Evolutionary conservation across 768 basidiomycete species (phyloP).

Genomic region (Naganishia antarctica): DNA sequence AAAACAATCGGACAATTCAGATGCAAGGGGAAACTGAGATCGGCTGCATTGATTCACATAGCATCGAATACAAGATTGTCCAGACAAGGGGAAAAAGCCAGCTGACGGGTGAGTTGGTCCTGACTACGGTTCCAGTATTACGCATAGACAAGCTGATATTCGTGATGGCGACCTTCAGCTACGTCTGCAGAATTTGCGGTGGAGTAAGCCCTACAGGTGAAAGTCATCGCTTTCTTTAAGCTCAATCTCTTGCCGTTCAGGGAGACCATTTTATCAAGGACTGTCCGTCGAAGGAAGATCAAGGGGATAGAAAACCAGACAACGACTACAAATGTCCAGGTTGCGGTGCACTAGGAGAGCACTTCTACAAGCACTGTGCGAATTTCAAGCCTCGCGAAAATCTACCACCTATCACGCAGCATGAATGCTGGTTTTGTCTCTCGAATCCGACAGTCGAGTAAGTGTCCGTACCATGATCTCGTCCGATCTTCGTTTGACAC

Average conservation of each 20-base stretch:
- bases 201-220: constrained; percentile 53
- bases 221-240: not conserved
- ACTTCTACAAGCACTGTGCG: constrained; percentile 14
- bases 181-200: constrained; percentile 86
- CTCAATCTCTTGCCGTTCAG: constrained; percentile 9
- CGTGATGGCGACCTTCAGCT: constrained; percentile 47
- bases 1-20: not conserved
- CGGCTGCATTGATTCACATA: not conserved
- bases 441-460: constrained; percentile 87
- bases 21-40: not conserved
- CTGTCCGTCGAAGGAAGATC: constrained; percentile 55
- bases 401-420: constrained; percentile 55
- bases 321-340: constrained; percentile 15
- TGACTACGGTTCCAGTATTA: not conserved
- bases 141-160: not conserved
- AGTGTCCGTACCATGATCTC: no score
- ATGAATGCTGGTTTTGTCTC: constrained; percentile 97
- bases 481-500: no score
- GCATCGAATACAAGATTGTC: constrained; percentile 85
- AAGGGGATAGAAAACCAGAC: constrained; percentile 24
- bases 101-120: constrained; percentile 56
- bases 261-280: constrained; percentile 75
- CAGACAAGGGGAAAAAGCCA: constrained; percentile 70
- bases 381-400: constrained; percentile 2
- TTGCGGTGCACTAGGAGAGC: constrained; percentile 11